Evolutionary conservation across 805 yeast genomes (phyloP).

Genomic region (Candida nanaspora): DNA sequence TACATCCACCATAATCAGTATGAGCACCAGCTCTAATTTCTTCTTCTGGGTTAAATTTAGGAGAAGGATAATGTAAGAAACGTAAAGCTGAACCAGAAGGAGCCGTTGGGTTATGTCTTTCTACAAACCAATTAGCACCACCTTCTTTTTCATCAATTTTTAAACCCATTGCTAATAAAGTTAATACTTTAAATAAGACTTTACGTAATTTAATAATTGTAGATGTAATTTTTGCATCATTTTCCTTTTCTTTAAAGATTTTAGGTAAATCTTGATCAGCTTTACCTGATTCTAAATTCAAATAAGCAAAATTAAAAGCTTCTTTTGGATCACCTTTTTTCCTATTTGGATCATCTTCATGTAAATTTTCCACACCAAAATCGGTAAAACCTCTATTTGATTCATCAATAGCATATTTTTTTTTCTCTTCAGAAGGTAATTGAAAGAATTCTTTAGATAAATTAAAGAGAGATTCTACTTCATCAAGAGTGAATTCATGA

Average conservation of each 20-base stretch:
- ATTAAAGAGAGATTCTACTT: slow-evolving; percentile 28
- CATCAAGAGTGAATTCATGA: slow-evolving; percentile 36
- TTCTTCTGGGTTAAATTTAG: slow-evolving; percentile 35
- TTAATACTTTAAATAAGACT: slow-evolving; percentile 43
- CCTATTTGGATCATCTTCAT: slow-evolving; percentile 26
- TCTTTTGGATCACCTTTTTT: slow-evolving; percentile 44
- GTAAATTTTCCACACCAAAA: slow-evolving; percentile 36
- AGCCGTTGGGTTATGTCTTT: slow-evolving; percentile 46
- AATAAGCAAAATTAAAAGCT: slow-evolving; percentile 55
- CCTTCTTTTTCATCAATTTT: slow-evolving; percentile 49
- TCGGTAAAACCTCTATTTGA: slow-evolving; percentile 39
- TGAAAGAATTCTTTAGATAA: slow-evolving; percentile 22
- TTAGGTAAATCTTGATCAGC: slow-evolving; percentile 40
- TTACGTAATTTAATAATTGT: slow-evolving; percentile 39
- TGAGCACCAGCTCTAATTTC: slow-evolving; percentile 78
- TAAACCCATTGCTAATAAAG: slow-evolving; percentile 54
- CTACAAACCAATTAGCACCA: slow-evolving; percentile 54
- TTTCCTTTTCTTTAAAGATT: slow-evolving; percentile 36
- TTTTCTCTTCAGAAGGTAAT: slow-evolving; percentile 44
- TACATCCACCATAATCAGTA: slow-evolving; percentile 75
- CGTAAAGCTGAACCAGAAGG: slow-evolving; percentile 60
- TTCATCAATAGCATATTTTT: slow-evolving; percentile 39
- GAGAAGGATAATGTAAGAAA: slow-evolving; percentile 66
- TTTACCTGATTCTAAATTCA: slow-evolving; percentile 44
- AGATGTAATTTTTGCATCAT: slow-evolving; percentile 32